Evolutionary conservation across 1,139 yeast genomes (phyloP), one percentile per base, ranked within the genome.

Genomic region (Yamadazyma conglobata): DNA sequence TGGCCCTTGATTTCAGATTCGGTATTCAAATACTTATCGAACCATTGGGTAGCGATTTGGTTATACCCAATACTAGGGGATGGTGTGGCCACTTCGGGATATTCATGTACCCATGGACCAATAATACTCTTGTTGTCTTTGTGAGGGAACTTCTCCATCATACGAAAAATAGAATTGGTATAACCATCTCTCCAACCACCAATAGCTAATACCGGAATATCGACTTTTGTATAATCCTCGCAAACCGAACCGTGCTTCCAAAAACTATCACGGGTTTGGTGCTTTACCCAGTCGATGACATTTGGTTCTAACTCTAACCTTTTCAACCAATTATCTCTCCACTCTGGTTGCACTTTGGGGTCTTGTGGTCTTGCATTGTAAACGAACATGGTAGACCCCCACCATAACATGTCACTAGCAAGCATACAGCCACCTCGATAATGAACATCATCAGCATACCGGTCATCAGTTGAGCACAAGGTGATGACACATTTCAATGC

Each of bases 101-200:
- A 64, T 39, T 64, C 70, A 38, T 64, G 70, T 25, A 63, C 69
- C 70, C 70, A 64, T 6, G 70, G 70, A 15, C 70, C 70, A 39
- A 64, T 54, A 11, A 64, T 35, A 22, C 56, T 57, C 25, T 51
- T 49, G 5, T 57, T 47, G 9, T 48, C 37, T 4, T 45, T 40
- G 32, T 61, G 49, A 6, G 62, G 61, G 19, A 64, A 44, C 20
- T 58, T 50, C 9, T 59, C 54, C 28, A 52, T 54, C 64, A 64
- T 58, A 40, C 67, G 48, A 39, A 63, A 61, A 6, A 63, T 64
- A 2, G 70, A 55, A 20, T 51, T 47, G 9, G 68, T 62, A 37
- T 64, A 64, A 7, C 70, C 70, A 43, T 64, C 70, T 50, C 65
- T 57, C 60, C 66, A 63, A 9, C 70, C 70, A 32, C 70, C 70